Percentiles rank a stretch among this genome's conserved stretches.
Evolutionary conservation across 2,329 filamentous ascomycete genomes (phyloP).

Genomic region (Taxawa tesnikishii): DNA sequence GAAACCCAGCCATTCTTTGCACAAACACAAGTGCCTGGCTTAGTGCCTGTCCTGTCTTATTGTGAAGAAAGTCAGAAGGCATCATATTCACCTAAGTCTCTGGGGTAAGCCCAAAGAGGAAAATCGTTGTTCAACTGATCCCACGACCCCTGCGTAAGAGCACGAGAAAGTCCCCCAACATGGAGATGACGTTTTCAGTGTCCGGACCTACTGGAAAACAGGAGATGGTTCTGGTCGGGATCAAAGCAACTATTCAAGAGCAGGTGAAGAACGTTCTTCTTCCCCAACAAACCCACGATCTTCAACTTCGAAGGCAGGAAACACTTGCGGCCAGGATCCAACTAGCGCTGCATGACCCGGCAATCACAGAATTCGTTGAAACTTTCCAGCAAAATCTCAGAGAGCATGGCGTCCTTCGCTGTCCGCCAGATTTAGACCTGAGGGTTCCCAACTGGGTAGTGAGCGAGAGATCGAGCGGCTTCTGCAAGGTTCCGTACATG

Average conservation of each 20-base stretch:
- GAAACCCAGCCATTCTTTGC: no score
- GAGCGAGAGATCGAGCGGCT: neutral
- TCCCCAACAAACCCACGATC: slow-evolving; percentile 5
- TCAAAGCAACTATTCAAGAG: slow-evolving; percentile 2
- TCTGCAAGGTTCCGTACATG: slow-evolving; percentile 3
- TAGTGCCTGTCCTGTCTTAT: slow-evolving; percentile 6
- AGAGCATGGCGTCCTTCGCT: slow-evolving; percentile 1
- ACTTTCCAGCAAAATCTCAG: slow-evolving; percentile 2
- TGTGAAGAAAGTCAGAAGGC: neutral
- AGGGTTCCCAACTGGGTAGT: neutral
- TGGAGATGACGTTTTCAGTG: neutral
- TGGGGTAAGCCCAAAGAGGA: slow-evolving; percentile 2
- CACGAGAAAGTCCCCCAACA: neutral
- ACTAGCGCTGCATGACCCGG: neutral
- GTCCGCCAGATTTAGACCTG: slow-evolving; percentile 4
- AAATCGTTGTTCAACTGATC: slow-evolving; percentile 1
- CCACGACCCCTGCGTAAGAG: neutral
- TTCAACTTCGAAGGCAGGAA: slow-evolving; percentile 4
- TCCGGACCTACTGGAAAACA: neutral
- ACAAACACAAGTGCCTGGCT: neutral
- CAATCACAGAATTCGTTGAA: slow-evolving; percentile 4
- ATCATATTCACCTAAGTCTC: neutral
- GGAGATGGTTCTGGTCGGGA: slow-evolving; percentile 1
- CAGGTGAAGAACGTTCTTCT: slow-evolving; percentile 2
- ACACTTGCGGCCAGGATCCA: neutral